Conservation (phyloP, 306 rosid species). For the Quercus rubra region DNA sequence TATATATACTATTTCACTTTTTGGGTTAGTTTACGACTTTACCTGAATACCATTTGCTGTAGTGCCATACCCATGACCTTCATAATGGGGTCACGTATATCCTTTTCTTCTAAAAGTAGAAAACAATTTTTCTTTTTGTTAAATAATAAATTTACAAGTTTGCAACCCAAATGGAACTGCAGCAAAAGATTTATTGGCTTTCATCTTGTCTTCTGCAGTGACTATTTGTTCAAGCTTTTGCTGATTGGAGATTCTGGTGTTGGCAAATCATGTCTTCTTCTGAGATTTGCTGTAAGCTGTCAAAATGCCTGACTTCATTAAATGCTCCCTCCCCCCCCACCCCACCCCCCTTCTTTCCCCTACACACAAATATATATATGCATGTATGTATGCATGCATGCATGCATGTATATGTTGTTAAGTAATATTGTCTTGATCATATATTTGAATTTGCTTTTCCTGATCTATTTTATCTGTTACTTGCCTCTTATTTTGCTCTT, state of each 20-base stretch:
- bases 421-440: background rate
- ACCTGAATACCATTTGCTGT: background rate
- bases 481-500: background rate
- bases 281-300: conserved; percentile 50
- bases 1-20: background rate
- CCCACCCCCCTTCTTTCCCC: too few relatives aligned
- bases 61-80: background rate
- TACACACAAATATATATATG: accelerated
- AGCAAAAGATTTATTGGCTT: background rate
- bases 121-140: background rate
- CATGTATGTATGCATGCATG: accelerated
- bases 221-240: conserved; percentile 55
- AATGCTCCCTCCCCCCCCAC: background rate
- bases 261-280: conserved; percentile 52
- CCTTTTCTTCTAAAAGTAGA: background rate
- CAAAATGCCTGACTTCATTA: background rate
- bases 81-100: too few relatives aligned
- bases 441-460: background rate
- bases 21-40: background rate
- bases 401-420: background rate
- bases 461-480: background rate
- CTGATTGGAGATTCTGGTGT: conserved; percentile 59
- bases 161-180: background rate
- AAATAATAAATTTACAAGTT: background rate
- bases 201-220: conserved; percentile 30